phyloP scores from a whole-genome alignment of 495 filamentous ascomycete species.

The Pyrenula massariospora region DNA sequence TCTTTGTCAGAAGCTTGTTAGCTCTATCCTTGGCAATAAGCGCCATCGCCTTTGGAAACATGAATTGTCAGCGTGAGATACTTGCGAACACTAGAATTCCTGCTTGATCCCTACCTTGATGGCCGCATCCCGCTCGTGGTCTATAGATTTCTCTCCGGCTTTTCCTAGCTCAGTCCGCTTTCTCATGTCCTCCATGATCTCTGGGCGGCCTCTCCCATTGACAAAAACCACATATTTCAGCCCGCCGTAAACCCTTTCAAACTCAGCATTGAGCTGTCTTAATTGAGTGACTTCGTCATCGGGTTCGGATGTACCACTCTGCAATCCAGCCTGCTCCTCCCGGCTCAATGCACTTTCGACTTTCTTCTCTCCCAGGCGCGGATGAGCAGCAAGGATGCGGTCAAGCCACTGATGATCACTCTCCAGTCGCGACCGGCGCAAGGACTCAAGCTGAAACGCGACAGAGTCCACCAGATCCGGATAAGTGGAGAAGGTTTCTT shows the following conservation, averaged over 20 bases:
- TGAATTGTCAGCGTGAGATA: background rate
- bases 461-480: constrained; percentile 46
- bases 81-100: background rate
- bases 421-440: constrained; percentile 34
- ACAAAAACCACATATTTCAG: constrained; percentile 90
- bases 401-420: constrained; percentile 47
- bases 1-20: constrained; percentile 10
- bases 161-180: constrained; percentile 52
- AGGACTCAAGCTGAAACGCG: constrained; percentile 40
- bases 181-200: constrained; percentile 80
- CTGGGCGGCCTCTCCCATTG: constrained; percentile 60
- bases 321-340: constrained; percentile 69
- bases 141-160: constrained; percentile 27
- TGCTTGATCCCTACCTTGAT: constrained; percentile 47
- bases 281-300: constrained; percentile 38
- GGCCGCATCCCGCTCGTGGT: constrained; percentile 57
- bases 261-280: constrained; percentile 57
- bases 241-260: constrained; percentile 73
- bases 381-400: constrained; percentile 75
- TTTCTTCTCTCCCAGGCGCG: constrained; percentile 70
- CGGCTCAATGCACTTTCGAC: constrained; percentile 59
- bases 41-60: background rate
- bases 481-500: constrained; percentile 51
- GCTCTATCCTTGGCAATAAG: constrained; percentile 10
- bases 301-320: constrained; percentile 22